Percentiles rank a stretch among this genome's conserved stretches.
phyloP scores from a whole-genome alignment of 352 stramenopile species.

The Blastocystis sp. region DNA sequence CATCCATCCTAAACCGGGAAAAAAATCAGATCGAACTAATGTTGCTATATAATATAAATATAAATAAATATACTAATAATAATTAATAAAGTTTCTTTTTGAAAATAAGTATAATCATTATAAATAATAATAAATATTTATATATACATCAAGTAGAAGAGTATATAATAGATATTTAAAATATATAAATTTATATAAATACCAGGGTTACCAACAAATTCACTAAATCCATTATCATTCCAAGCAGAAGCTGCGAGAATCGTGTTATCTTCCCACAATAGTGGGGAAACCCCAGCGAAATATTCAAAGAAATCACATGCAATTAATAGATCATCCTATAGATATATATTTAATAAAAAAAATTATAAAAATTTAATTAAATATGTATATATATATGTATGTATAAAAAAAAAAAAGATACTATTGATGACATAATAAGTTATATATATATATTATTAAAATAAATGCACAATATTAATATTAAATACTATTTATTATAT shows the following conservation, averaged over 20 bases:
- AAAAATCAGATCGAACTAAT: conserved; percentile 60
- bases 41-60: no score
- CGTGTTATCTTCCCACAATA: conserved; percentile 51
- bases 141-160: background rate
- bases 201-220: conserved; percentile 29
- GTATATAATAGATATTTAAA: no score
- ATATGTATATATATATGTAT: no score
- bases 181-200: no score
- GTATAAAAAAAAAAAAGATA: no score
- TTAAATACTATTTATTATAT: no score
- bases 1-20: conserved; percentile 68
- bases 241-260: conserved; percentile 33
- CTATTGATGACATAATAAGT: background rate
- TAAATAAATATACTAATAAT: no score
- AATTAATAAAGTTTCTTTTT: no score
- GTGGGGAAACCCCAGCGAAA: conserved; percentile 51
- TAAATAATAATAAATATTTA: no score
- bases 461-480: conserved; percentile 8
- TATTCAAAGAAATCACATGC: conserved; percentile 61
- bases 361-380: background rate
- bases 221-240: conserved; percentile 39
- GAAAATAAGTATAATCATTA: no score
- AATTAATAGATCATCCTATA: conserved; percentile 62
- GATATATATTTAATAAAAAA: background rate
- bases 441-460: conserved; percentile 42